Base-by-base conservation (phyloP, 1,139 yeast species). In the Protomyces lactucae-debilis region DNA sequence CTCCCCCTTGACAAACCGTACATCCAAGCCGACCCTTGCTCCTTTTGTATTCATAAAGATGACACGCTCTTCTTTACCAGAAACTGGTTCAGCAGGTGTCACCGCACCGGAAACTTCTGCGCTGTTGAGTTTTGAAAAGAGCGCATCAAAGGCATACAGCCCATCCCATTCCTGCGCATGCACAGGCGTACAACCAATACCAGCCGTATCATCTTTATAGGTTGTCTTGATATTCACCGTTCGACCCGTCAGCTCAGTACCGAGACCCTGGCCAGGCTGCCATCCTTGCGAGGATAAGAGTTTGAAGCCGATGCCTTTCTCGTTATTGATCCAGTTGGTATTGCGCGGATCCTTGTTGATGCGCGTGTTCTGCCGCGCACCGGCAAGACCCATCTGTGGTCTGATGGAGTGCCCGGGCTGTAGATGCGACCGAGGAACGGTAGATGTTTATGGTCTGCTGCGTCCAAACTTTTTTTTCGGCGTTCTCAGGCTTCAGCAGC, bases 311-410 rank as follows among this genome's bases (percentile, higher is more conserved):
- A 93, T 93, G 66, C 97, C 78, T 8, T 80, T 79, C 0, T 88
- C 87, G 71, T 93, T 79, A 73, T 91, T 90, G 40, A 97, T 88
- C 99, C 99, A 93, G 69, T 85, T 83, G 3, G 97, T 91, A 72
- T 93, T 93, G 72, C 98, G 80, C 18, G 99, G 99, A 76, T 93
- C 99, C 57, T 81, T 77, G 16, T 98, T 97, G 75, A 92, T 88
- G 72, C 95, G 83, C 72, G 89, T 96, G 72, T 88, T 90, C 28
- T 82, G 84, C 73, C 85, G 87, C 2, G 86, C 82, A 6, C 91
- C 98, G 52, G 98, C 96, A 69, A 93, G 82, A 61, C 99, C 99
- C 67, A 65, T 65, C 46, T 18, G 46, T 18, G 46, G 18, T 40
- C 46, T 28, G 32, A 6, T 28, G 8, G 32, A 28, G 32, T 28